Percentiles rank a stretch among this genome's conserved stretches.
Conservation (phyloP, 352 stramenopile species). For the Phytophthora macrochlamydospora region DNA sequence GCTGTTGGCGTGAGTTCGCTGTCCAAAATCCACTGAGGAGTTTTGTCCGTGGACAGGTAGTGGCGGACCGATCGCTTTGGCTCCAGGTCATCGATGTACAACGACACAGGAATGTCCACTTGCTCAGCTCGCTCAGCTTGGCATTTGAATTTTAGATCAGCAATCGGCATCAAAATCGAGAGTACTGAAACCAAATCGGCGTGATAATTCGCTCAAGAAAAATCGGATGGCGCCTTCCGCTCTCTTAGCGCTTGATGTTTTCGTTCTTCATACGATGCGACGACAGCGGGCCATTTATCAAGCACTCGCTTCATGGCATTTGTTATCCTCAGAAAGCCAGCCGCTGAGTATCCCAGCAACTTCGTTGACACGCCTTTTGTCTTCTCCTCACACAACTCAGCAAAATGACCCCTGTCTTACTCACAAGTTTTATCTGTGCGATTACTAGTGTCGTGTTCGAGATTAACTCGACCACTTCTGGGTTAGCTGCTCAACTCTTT, state of each 20-base stretch:
- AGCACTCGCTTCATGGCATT: constrained; percentile 8
- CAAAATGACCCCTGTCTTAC: constrained; percentile 15
- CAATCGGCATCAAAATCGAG: background rate
- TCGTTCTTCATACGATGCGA: constrained; percentile 14
- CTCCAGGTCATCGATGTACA: background rate
- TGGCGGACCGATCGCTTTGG: constrained; percentile 11
- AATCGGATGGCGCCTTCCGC: background rate
- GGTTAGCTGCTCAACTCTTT: constrained; percentile 14
- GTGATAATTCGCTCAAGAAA: background rate
- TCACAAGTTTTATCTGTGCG: constrained; percentile 8
- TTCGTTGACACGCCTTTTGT: constrained; percentile 12
- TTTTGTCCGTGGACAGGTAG: constrained; percentile 19
- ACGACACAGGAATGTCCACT: background rate
- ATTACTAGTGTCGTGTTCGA: constrained; percentile 2
- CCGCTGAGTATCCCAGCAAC: constrained; percentile 14
- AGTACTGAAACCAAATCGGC: background rate
- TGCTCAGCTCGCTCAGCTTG: background rate
- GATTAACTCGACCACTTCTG: constrained; percentile 23
- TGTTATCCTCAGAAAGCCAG: constrained; percentile 20
- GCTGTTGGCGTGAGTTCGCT: constrained; percentile 9
- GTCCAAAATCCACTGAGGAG: constrained; percentile 13
- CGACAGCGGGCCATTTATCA: constrained; percentile 9
- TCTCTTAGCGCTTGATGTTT: background rate
- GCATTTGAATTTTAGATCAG: background rate
- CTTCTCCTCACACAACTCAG: constrained; percentile 10